These are phyloP conservation scores for Parastagonospora avenae DNA, from an alignment of 2,329 filamentous ascomycete species.

Conservation along the genomic window DNA sequence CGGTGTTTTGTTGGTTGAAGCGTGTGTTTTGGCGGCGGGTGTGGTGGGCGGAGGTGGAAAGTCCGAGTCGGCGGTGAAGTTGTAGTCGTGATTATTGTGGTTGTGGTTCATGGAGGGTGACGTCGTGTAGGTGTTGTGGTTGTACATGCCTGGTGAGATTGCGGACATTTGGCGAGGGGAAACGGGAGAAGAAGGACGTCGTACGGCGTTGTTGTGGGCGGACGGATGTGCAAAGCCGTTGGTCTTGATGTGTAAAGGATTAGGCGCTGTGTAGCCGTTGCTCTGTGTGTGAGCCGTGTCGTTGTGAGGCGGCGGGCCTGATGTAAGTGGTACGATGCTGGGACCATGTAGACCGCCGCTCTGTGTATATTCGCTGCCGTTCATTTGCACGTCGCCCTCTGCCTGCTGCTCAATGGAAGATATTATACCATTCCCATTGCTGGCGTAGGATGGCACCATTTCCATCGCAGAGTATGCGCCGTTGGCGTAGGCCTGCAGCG, in stretches of 20 bases:
- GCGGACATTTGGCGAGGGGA: conserved; percentile 21
- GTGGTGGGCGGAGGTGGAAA: conserved; percentile 27
- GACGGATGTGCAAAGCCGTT: not conserved
- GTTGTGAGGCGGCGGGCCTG: conserved; percentile 20
- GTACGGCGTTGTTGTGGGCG: conserved; percentile 12
- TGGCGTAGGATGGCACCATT: conserved; percentile 16
- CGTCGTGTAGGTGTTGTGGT: conserved; percentile 4
- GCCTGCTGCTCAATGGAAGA: conserved; percentile 41
- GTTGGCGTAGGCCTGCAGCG: conserved; percentile 30
- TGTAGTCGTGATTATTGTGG: conserved; percentile 26
- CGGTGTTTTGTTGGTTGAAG: conserved; percentile 23
- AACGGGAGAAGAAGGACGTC: conserved; percentile 25
- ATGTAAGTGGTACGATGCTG: conserved; percentile 35
- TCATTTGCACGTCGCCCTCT: conserved; percentile 19
- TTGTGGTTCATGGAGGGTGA: conserved; percentile 16
- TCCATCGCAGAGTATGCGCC: conserved; percentile 19
- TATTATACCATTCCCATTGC: conserved; percentile 34
- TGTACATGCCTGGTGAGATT: conserved; percentile 12
- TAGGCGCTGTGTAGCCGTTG: conserved; percentile 12
- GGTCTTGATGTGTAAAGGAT: not conserved
- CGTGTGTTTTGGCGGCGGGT: conserved; percentile 12
- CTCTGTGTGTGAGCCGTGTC: conserved; percentile 7
- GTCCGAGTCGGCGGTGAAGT: conserved; percentile 28
- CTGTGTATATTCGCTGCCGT: conserved; percentile 17
- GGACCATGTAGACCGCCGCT: conserved; percentile 21